Conservation (phyloP, 2,329 filamentous ascomycete species). For the Neoascochyta sp. region DNA sequence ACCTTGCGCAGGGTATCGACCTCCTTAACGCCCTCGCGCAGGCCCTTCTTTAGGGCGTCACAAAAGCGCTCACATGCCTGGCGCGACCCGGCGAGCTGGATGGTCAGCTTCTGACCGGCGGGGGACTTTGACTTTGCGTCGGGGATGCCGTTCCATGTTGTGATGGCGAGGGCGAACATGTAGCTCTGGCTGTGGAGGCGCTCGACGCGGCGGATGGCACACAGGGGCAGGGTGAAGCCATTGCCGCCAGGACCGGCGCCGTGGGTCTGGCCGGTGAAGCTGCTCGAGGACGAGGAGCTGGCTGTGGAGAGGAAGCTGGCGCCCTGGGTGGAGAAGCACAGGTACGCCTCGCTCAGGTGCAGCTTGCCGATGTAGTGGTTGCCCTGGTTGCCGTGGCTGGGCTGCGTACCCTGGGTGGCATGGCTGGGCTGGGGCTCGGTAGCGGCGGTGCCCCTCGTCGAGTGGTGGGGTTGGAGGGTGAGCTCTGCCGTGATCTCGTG, state of each 20-base stretch:
- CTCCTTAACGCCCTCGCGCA: conserved; percentile 82
- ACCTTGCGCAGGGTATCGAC: conserved; percentile 81
- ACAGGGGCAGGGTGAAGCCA: conserved; percentile 91
- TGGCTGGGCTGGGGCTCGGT: conserved; percentile 39
- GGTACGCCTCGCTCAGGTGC: conserved; percentile 87
- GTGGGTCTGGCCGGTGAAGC: conserved; percentile 89
- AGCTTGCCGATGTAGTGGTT: conserved; percentile 91
- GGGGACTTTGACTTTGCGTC: conserved; percentile 43
- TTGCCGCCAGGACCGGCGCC: conserved; percentile 90
- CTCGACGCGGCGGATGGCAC: conserved; percentile 86
- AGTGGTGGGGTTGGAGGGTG: conserved; percentile 69
- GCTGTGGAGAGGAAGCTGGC: conserved; percentile 81
- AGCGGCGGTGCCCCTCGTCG: conserved; percentile 43
- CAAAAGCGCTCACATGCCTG: conserved; percentile 93
- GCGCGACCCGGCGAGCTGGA: conserved; percentile 85
- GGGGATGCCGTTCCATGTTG: conserved; percentile 76
- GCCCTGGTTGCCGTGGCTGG: conserved; percentile 64
- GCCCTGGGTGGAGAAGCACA: conserved; percentile 94
- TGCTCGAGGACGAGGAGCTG: conserved; percentile 72
- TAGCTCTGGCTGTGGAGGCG: conserved; percentile 89
- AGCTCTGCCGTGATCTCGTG: conserved; percentile 97
- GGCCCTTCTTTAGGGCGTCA: conserved; percentile 85
- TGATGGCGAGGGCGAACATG: conserved; percentile 87
- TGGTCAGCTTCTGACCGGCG: conserved; percentile 77
- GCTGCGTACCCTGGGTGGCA: conserved; percentile 42